Evolutionary conservation across 2,329 filamentous ascomycete genomes (phyloP).

Genomic region (Rutstroemia sydowiana): DNA sequence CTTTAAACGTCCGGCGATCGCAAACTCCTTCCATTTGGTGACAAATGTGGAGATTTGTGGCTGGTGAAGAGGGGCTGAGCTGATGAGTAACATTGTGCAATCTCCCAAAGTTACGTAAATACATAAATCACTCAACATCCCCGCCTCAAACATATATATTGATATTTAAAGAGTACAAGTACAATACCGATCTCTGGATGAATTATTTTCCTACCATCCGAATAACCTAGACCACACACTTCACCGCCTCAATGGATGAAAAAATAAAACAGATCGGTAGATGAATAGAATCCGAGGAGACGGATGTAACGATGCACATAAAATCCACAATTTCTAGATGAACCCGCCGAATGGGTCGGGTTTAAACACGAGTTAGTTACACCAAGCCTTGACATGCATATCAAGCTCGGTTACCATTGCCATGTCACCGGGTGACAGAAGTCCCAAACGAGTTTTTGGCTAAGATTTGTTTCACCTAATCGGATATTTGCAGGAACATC

Average conservation of each 20-base stretch:
- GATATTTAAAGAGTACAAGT: no score
- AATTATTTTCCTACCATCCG: no score
- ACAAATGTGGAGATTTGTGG: no score
- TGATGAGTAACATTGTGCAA: no score
- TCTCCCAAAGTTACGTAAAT: background rate
- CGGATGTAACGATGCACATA: background rate
- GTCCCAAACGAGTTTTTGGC: background rate
- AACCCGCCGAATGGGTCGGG: background rate
- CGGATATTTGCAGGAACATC: constrained; percentile 1
- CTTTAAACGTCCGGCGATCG: background rate
- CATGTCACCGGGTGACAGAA: background rate
- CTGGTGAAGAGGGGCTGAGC: no score
- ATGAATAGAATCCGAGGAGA: background rate
- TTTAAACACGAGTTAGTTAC: background rate
- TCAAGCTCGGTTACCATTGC: constrained; percentile 1
- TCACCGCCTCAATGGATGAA: no score
- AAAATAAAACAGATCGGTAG: background rate
- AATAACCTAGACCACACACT: no score
- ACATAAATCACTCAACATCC: no score
- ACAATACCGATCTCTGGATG: no score
- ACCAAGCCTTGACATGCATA: background rate
- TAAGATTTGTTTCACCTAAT: background rate
- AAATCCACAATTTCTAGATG: background rate
- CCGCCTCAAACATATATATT: no score
- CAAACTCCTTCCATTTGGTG: constrained; percentile 3